Percentiles rank a stretch among this genome's conserved stretches.
Conservation (phyloP, 192 early-diverging fungal genomes). For the Phycomyces nitens region DNA sequence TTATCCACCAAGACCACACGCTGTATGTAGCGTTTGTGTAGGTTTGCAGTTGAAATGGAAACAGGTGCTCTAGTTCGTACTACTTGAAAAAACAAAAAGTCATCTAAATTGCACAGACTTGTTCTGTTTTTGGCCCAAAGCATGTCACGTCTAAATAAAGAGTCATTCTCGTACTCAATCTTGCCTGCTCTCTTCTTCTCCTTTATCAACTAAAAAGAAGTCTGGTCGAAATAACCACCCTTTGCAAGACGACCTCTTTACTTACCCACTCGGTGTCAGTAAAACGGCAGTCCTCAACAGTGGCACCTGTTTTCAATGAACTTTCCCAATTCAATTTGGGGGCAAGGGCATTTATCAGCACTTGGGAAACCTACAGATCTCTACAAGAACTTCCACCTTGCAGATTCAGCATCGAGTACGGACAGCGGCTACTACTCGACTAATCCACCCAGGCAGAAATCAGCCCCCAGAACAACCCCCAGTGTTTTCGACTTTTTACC, state of each 20-base stretch:
- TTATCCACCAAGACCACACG: no score
- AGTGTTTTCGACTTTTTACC: background rate
- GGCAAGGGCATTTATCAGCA: background rate
- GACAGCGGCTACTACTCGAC: background rate
- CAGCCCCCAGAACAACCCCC: background rate
- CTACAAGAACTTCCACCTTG: background rate
- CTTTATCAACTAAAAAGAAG: background rate
- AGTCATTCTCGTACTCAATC: no score
- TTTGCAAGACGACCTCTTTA: no score
- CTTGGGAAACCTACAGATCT: background rate
- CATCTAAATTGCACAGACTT: background rate
- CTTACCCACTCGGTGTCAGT: no score
- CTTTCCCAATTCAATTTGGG: background rate
- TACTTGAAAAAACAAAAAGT: background rate
- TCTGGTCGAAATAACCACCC: no score
- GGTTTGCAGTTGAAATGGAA: no score
- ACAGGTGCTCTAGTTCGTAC: no score
- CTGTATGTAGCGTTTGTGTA: no score
- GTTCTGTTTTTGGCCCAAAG: no score
- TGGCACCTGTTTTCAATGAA: background rate
- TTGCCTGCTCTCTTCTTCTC: background rate
- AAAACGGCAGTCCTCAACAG: background rate
- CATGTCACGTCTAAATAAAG: no score
- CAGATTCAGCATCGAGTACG: background rate
- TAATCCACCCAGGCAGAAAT: background rate